Percentiles rank a stretch among this genome's conserved stretches.
phyloP scores from a whole-genome alignment of 148 eudicot species.

The Beta vulgaris region DNA sequence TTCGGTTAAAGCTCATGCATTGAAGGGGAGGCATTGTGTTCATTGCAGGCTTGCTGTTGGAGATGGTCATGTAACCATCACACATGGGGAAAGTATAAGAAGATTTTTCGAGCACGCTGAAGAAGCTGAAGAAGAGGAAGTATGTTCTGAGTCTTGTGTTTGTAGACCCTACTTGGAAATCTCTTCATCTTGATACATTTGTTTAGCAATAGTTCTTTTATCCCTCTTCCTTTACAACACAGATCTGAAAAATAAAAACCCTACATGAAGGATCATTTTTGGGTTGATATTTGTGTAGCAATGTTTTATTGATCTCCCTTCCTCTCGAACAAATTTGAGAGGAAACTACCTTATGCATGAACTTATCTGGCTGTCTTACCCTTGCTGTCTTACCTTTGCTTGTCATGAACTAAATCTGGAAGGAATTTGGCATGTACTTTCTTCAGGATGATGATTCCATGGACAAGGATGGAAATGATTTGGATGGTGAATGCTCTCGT shows the following conservation, averaged over 20 bases:
- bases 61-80: slow-evolving; percentile 83
- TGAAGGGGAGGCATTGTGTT: slow-evolving; percentile 86
- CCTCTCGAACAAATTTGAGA: background rate
- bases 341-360: background rate
- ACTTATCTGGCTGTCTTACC: background rate
- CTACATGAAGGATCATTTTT: background rate
- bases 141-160: slow-evolving; percentile 21
- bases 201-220: background rate
- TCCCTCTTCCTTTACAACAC: background rate
- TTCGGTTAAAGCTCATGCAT: slow-evolving; percentile 92
- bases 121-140: slow-evolving; percentile 99
- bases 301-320: background rate
- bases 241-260: background rate
- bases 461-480: slow-evolving; percentile 92
- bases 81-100: slow-evolving; percentile 75
- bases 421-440: slow-evolving; percentile 5
- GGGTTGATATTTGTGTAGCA: background rate
- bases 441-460: slow-evolving; percentile 90
- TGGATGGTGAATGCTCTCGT: slow-evolving; percentile 97
- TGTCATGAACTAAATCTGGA: background rate
- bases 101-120: slow-evolving; percentile 98
- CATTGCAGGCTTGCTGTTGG: slow-evolving; percentile 94
- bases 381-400: background rate
- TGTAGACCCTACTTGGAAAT: background rate
- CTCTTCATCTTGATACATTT: slow-evolving; percentile 3